Base-by-base conservation (phyloP, 768 basidiomycete genomes). In the Epithele typhae region DNA sequence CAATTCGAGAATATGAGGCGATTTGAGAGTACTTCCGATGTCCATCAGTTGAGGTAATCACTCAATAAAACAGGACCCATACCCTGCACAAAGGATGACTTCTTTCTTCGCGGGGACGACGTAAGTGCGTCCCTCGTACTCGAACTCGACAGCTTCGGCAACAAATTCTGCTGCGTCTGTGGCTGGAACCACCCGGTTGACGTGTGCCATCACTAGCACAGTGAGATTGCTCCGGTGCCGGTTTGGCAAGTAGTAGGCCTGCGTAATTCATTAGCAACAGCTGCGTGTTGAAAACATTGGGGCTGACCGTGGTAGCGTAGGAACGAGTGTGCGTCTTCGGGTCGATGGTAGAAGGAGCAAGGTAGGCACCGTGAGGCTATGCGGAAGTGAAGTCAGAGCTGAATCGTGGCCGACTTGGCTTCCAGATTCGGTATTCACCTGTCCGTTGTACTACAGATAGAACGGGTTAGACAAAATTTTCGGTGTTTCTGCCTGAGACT, bases 1-100 rank as follows among this genome's bases (percentile, higher is more conserved):
- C 2, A 82, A 62, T 54, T 82, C 76, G 2, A 82, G 71, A 8
- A 84, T 64, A 54, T 79, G 74, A 5, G 76, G 58, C 2, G 45
- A 46, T 44, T 55, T 55, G 25, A 59, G 22, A 3, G 51, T 17
- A 6, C 58, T 59, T 15, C 12, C 15, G 5, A 36, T 10, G 27
- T 30, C n/a, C 27, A 30, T 30, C 27, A 7, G 8, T 7, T 30
- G 7, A 30, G 27, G 14, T 30, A 7, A 30, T 7, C 27, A 7
- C 27, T 30, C 8, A 30, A 30, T 30, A 7, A 30, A 7, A 14
- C 14, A 7, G 27, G 8, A 30, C 27, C 8, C 27, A 14, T 15
- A 57, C 56, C 56, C 56, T 1, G 56, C 43, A 12, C 56, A 45
- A 4, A 61, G 11, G 40, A 81, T 71, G 24, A 81, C 77, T 59